Evolutionary conservation across 345 rosid species (phyloP).

Genomic region (Microcos paniculata): DNA sequence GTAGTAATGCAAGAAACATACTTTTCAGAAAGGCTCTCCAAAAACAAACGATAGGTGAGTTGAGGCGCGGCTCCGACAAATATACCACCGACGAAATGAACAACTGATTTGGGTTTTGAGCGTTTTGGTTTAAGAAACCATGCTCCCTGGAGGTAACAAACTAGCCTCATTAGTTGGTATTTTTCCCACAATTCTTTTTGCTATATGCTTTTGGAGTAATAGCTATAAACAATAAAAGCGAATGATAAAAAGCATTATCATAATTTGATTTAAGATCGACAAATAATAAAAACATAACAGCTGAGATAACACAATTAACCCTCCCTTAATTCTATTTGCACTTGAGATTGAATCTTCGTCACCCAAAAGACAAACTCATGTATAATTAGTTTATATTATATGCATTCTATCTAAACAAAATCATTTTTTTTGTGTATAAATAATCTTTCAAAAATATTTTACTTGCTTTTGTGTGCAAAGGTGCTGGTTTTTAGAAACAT

Average conservation of each 20-base stretch:
- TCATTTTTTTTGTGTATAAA: no score
- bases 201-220: background rate
- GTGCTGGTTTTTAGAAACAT: no score
- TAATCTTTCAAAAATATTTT: no score
- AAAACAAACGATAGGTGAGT: constrained; percentile 89
- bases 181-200: no score
- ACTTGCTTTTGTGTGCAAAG: no score
- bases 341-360: no score
- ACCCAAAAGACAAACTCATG: no score
- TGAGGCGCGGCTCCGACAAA: constrained; percentile 99
- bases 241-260: background rate
- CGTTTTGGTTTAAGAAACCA: constrained; percentile 87
- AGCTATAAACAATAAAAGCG: background rate
- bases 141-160: constrained; percentile 58
- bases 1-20: constrained; percentile 31
- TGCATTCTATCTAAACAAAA: no score
- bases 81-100: constrained; percentile 92
- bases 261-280: background rate
- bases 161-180: background rate
- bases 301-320: no score
- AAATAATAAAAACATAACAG: no score
- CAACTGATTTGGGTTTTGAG: constrained; percentile 66
- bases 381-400: no score
- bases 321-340: no score
- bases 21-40: constrained; percentile 90